Evolutionary conservation across 257 asterid species (phyloP).

Genomic region (Eustoma russellianum): DNA sequence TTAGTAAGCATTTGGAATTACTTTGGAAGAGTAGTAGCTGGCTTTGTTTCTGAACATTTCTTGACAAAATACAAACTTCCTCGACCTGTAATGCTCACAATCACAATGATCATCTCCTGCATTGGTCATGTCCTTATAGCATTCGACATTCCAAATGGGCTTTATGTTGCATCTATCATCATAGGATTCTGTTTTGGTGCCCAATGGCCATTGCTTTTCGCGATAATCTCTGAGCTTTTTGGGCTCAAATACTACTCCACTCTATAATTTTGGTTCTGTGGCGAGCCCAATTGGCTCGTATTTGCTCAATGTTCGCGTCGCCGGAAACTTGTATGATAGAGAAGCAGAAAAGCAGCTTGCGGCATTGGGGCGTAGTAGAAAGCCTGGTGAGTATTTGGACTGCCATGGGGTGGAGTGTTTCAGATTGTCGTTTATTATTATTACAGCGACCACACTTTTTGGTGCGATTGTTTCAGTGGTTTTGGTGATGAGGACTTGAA

Average conservation of each 20-base stretch:
- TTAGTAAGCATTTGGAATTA: conserved; percentile 81
- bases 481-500: conserved; percentile 53
- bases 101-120: conserved; percentile 34
- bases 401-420: conserved; percentile 55
- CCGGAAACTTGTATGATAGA: conserved; percentile 51
- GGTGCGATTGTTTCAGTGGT: conserved; percentile 49
- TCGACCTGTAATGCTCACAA: conserved; percentile 41
- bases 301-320: conserved; percentile 43
- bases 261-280: conserved; percentile 56
- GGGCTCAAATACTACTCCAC: conserved; percentile 78
- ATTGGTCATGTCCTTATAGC: conserved; percentile 56
- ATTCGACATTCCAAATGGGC: conserved; percentile 45
- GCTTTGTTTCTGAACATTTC: conserved; percentile 48
- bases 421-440: conserved; percentile 45
- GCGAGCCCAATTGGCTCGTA: conserved; percentile 72
- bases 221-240: conserved; percentile 65
- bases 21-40: conserved; percentile 56
- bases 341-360: conserved; percentile 49
- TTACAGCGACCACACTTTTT: conserved; percentile 45
- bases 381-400: conserved; percentile 35
- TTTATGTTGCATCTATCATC: conserved; percentile 55
- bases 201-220: conserved; percentile 72
- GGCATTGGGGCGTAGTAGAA: conserved; percentile 24
- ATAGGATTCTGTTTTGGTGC: conserved; percentile 82
- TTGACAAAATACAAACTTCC: conserved; percentile 50